These are phyloP conservation scores for Aaosphaeria arxii DNA, from an alignment of 2,329 filamentous ascomycete genomes.

Conservation along the genomic window DNA sequence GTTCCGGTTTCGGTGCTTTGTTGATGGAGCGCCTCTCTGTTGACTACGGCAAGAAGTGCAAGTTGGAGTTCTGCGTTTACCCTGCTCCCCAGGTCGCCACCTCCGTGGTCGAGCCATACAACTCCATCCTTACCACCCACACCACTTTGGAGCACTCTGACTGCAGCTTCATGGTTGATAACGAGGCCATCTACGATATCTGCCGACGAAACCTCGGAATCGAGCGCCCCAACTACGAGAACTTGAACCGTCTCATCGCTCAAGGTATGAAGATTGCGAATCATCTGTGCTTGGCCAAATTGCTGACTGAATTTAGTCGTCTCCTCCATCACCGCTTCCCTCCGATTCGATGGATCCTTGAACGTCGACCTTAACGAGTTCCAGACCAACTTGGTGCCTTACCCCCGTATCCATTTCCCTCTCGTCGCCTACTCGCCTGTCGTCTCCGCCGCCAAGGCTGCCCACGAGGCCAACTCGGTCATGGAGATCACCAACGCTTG, in stretches of 20 bases:
- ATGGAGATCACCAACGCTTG: slow-evolving; percentile 98
- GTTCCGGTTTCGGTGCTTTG: slow-evolving; percentile 96
- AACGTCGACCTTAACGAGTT: slow-evolving; percentile 99
- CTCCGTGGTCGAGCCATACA: slow-evolving; percentile 98
- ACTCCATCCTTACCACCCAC: slow-evolving; percentile 98
- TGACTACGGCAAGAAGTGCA: slow-evolving; percentile 99
- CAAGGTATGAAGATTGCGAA: slow-evolving; percentile 62
- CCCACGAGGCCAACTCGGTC: slow-evolving; percentile 96
- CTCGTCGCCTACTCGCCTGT: slow-evolving; percentile 95
- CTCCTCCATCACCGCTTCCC: slow-evolving; percentile 95
- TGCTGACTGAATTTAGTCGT: slow-evolving; percentile 63
- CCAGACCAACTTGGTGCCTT: slow-evolving; percentile 99
- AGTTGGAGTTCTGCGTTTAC: slow-evolving; percentile 99
- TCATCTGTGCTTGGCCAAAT: not conserved
- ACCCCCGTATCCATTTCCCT: slow-evolving; percentile 99
- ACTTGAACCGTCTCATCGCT: slow-evolving; percentile 97
- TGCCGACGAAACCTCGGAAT: slow-evolving; percentile 97
- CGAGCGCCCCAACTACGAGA: slow-evolving; percentile 96
- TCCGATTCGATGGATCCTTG: slow-evolving; percentile 96
- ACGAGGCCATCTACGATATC: slow-evolving; percentile 99
- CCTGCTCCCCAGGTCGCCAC: slow-evolving; percentile 95
- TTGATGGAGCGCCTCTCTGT: slow-evolving; percentile 98
- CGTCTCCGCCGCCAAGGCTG: slow-evolving; percentile 90
- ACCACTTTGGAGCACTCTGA: slow-evolving; percentile 99
- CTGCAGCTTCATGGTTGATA: slow-evolving; percentile 99